These are phyloP conservation scores for Alternaria dauci DNA, from an alignment of 2,329 filamentous ascomycete species.

Conservation along the genomic window DNA sequence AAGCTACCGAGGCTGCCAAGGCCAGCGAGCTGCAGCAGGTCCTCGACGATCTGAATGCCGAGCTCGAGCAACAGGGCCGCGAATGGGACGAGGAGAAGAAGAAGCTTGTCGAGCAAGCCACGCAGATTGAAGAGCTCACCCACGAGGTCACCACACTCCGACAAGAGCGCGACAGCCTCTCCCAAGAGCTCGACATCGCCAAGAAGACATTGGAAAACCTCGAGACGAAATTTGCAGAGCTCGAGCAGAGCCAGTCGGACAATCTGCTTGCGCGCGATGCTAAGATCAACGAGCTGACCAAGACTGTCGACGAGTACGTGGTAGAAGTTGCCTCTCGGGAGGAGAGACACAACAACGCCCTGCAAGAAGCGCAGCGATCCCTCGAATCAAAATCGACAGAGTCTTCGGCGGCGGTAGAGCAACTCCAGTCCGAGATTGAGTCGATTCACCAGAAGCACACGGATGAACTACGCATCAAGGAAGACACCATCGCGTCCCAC, in stretches of 20 bases:
- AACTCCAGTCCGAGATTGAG: conserved; percentile 44
- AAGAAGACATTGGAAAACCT: conserved; percentile 36
- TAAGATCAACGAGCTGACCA: conserved; percentile 40
- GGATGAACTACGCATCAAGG: conserved; percentile 42
- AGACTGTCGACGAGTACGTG: conserved; percentile 37
- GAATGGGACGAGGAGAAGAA: conserved; percentile 50
- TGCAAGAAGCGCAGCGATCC: conserved; percentile 35
- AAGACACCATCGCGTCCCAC: conserved; percentile 41
- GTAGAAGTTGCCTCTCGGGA: conserved; percentile 32
- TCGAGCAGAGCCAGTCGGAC: conserved; percentile 42
- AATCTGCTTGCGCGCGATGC: conserved; percentile 38
- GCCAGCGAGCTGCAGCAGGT: conserved; percentile 48
- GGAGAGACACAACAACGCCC: conserved; percentile 32
- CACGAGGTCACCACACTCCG: conserved; percentile 33
- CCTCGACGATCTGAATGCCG: conserved; percentile 45
- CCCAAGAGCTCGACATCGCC: conserved; percentile 32
- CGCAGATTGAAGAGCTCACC: conserved; percentile 38
- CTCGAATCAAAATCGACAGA: conserved; percentile 42
- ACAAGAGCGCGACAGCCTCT: conserved; percentile 37
- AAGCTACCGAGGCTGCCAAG: conserved; percentile 42
- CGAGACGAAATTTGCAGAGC: conserved; percentile 37
- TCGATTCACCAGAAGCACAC: conserved; percentile 44
- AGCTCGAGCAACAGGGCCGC: conserved; percentile 46
- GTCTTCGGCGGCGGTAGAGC: conserved; percentile 40
- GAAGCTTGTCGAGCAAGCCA: conserved; percentile 44